These are phyloP conservation scores for Coemansia sp. DNA, from an alignment of 192 early-diverging fungal genomes.

Conservation along the genomic window DNA sequence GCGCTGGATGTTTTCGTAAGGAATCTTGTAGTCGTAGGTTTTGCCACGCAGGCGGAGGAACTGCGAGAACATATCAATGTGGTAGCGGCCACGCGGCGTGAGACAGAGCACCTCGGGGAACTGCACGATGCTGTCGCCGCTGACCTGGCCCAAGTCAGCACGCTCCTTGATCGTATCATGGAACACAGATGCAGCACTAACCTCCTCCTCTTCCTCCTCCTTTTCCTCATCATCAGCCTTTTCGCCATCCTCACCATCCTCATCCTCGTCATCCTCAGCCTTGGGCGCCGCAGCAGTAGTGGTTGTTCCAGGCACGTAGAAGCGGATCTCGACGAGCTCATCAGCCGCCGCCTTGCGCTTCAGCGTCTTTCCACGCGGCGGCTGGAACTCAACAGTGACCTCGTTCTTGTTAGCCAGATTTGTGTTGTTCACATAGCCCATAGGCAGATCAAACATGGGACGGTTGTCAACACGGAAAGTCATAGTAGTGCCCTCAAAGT, in stretches of 20 bases:
- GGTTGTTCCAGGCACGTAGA: constrained; percentile 84
- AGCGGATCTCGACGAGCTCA: constrained; percentile 84
- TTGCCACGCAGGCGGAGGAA: constrained; percentile 95
- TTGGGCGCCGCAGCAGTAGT: constrained; percentile 46
- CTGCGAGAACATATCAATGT: constrained; percentile 85
- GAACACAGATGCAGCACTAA: constrained; percentile 66
- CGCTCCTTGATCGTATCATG: constrained; percentile 90
- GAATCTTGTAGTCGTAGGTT: constrained; percentile 97
- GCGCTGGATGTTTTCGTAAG: constrained; percentile 77
- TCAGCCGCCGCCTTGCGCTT: constrained; percentile 62
- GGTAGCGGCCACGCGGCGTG: constrained; percentile 91
- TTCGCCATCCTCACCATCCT: constrained; percentile 51
- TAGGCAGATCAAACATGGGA: constrained; percentile 87
- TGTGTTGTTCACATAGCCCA: constrained; percentile 82
- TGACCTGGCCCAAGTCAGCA: constrained; percentile 81
- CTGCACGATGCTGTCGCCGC: constrained; percentile 83
- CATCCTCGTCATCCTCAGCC: constrained; percentile 51
- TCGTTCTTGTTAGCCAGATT: constrained; percentile 84
- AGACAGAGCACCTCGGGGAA: constrained; percentile 89
- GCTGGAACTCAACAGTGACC: constrained; percentile 85
- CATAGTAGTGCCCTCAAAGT: constrained; percentile 73
- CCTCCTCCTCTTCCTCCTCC: constrained; percentile 65
- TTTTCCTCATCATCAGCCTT: constrained; percentile 39
- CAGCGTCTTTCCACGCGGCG: constrained; percentile 57
- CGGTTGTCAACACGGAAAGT: constrained; percentile 78